These are phyloP conservation scores for Collybiopsis confluens DNA, from an alignment of 768 basidiomycete species.

Conservation along the genomic window DNA sequence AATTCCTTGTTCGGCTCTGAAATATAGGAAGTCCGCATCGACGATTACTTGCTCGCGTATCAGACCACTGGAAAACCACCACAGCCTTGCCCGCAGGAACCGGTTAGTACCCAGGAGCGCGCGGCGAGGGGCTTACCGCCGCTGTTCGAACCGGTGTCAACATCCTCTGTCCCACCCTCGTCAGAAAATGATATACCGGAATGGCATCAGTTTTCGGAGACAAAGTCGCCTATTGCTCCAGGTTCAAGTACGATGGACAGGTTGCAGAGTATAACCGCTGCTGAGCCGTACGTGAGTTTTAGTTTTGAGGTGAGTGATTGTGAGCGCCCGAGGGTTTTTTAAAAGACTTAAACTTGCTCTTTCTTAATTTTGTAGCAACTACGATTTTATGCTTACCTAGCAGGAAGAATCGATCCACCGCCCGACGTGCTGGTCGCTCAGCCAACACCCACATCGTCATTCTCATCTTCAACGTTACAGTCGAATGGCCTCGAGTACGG, in stretches of 20 bases:
- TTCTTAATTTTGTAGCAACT: constrained; percentile 40
- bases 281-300: constrained; percentile 29
- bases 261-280: constrained; percentile 35
- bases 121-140: constrained; percentile 43
- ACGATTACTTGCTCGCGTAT: constrained; percentile 53
- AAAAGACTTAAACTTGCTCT: constrained; percentile 3
- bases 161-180: constrained; percentile 11
- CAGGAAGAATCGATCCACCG: constrained; percentile 30
- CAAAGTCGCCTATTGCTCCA: constrained; percentile 21
- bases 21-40: constrained; percentile 51
- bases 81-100: constrained; percentile 41
- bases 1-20: not conserved
- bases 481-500: constrained; percentile 7
- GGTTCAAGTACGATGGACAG: constrained; percentile 17
- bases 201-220: constrained; percentile 16
- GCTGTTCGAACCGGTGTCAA: constrained; percentile 41
- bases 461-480: not conserved
- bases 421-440: constrained; percentile 20
- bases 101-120: constrained; percentile 40
- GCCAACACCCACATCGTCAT: not conserved
- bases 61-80: constrained; percentile 43
- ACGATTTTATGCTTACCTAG: constrained; percentile 33
- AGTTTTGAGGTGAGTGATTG: constrained; percentile 37
- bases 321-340: not conserved
- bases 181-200: constrained; percentile 22